phyloP scores from a whole-genome alignment of 2,329 filamentous ascomycete species.

The Epichloe hybrida region DNA sequence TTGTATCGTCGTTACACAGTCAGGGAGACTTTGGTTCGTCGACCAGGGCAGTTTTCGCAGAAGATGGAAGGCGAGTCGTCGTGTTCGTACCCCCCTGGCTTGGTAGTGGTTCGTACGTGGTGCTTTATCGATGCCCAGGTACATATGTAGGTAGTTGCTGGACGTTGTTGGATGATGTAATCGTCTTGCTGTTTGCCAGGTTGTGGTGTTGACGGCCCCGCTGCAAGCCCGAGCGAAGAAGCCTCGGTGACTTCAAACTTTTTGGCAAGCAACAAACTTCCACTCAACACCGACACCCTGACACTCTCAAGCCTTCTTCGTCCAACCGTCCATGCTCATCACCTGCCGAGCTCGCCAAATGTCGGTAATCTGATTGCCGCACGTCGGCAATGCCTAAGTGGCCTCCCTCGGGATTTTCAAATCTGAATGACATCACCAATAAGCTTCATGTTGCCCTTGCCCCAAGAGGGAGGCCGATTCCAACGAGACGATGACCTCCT shows the following conservation, averaged over 20 bases:
- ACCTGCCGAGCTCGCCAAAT: conserved; percentile 1
- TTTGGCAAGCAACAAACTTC: conserved; percentile 3
- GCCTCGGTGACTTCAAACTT: neutral
- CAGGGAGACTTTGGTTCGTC: neutral
- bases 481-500: conserved; percentile 6
- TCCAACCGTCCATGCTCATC: neutral
- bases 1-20: conserved; percentile 1
- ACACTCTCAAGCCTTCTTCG: neutral
- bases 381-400: conserved; percentile 3
- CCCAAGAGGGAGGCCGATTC: conserved; percentile 4
- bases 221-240: neutral
- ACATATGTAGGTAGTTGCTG: no score
- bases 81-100: neutral
- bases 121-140: conserved; percentile 4
- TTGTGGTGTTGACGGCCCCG: neutral
- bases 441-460: conserved; percentile 4
- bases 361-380: neutral
- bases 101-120: neutral
- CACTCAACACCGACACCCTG: neutral
- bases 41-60: neutral
- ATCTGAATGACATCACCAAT: conserved; percentile 7
- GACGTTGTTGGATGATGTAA: neutral
- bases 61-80: neutral
- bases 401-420: neutral
- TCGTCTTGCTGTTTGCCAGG: neutral